Evolutionary conservation across 148 eudicot species (phyloP).

Genomic region (Simmondsia chinensis): DNA sequence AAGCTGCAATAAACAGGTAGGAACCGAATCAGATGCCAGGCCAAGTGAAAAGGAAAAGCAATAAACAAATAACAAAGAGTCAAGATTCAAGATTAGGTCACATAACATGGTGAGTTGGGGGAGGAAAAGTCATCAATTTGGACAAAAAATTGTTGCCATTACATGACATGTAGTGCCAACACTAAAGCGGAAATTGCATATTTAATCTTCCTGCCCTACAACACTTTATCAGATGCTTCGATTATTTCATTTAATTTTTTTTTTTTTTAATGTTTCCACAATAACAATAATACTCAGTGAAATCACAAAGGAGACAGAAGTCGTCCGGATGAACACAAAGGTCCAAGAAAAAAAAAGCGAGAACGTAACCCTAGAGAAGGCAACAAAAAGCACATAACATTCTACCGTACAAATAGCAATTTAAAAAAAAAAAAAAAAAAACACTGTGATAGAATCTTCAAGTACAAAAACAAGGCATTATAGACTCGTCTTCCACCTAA

Average conservation of each 20-base stretch:
- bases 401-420: constrained; percentile 4
- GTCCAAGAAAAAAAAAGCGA: constrained; percentile 1
- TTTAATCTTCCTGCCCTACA: too few species aligned
- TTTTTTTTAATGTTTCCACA: not conserved
- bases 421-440: not conserved
- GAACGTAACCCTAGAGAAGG: too few species aligned
- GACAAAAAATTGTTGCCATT: too few species aligned
- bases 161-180: too few species aligned
- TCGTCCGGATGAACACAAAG: constrained; percentile 2
- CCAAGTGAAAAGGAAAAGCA: not conserved
- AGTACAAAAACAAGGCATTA: constrained; percentile 8
- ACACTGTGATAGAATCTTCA: constrained; percentile 5
- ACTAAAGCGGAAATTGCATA: too few species aligned
- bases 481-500: not conserved
- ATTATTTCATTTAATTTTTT: not conserved
- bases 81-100: too few species aligned
- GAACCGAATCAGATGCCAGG: not conserved
- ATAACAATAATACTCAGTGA: not conserved
- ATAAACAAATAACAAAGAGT: not conserved
- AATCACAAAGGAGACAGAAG: not conserved
- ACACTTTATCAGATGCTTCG: too few species aligned
- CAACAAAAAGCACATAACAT: too few species aligned
- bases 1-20: constrained; percentile 8
- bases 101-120: too few species aligned
- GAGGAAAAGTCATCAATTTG: too few species aligned